These are phyloP conservation scores for Bruguiera sexangula DNA, from an alignment of 345 rosid species.

Conservation along the genomic window DNA sequence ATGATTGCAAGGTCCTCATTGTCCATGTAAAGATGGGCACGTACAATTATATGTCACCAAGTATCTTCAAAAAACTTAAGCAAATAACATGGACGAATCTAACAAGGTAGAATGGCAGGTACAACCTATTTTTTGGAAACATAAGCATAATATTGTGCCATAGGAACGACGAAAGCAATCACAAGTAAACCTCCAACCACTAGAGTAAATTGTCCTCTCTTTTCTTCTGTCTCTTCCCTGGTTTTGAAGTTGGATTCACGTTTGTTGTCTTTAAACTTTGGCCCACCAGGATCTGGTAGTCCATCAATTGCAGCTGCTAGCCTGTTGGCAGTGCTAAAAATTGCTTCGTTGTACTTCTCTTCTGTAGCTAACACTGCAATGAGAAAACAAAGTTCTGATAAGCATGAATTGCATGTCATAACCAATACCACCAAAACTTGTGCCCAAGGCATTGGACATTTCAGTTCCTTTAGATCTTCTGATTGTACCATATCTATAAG, in stretches of 20 bases:
- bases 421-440: neutral
- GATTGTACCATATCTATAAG: neutral
- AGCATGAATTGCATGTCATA: conserved; percentile 1
- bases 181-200: conserved; percentile 93
- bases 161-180: conserved; percentile 90
- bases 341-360: conserved; percentile 93
- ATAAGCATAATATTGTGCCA: conserved; percentile 96
- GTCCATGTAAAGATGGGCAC: conserved; percentile 22
- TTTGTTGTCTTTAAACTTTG: conserved; percentile 59
- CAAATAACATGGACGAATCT: conserved; percentile 15
- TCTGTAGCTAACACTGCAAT: conserved; percentile 89
- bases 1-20: conserved; percentile 27
- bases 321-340: conserved; percentile 73
- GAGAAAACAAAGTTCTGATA: conserved; percentile 9
- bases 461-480: neutral
- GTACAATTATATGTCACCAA: conserved; percentile 26
- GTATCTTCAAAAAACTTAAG: conserved; percentile 1
- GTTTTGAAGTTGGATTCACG: conserved; percentile 87
- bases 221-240: conserved; percentile 93
- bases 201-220: conserved; percentile 89
- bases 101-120: conserved; percentile 6
- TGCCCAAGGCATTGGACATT: neutral
- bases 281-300: conserved; percentile 93
- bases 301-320: conserved; percentile 93
- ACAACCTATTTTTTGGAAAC: conserved; percentile 63